These are phyloP conservation scores for Plasmodium berghei DNA, from an alignment of 169 alveolate species.

Conservation along the genomic window DNA sequence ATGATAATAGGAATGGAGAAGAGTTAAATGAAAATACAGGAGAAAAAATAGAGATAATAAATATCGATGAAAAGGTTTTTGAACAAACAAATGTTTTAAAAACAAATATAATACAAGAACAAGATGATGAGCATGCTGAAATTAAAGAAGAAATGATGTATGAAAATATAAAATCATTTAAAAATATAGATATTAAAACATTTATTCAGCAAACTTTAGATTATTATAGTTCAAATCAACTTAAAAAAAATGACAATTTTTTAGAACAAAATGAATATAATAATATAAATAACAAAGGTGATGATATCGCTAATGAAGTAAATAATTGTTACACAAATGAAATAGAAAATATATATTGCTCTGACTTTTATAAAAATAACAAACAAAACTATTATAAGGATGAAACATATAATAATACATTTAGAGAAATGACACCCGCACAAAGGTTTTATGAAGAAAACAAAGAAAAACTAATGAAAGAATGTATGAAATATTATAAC, in stretches of 20 bases:
- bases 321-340: background rate
- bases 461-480: constrained; percentile 79
- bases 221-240: constrained; percentile 44
- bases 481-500: constrained; percentile 76
- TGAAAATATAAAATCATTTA: constrained; percentile 33
- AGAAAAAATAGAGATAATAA: constrained; percentile 61
- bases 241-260: background rate
- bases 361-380: background rate
- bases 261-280: background rate
- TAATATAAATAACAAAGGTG: background rate
- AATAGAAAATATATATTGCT: background rate
- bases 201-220: constrained; percentile 60
- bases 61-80: constrained; percentile 46
- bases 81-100: constrained; percentile 9
- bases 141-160: constrained; percentile 25
- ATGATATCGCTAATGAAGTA: background rate
- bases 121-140: constrained; percentile 4
- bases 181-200: constrained; percentile 37
- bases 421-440: constrained; percentile 81
- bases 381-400: background rate
- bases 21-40: background rate
- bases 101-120: constrained; percentile 9
- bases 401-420: background rate
- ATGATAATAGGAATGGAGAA: background rate
- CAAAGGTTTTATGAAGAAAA: constrained; percentile 83